Evolutionary conservation across 1,284 basidiomycete genomes (phyloP), one percentile per base, ranked within the genome.

Genomic region (Cryptococcus sp.): DNA sequence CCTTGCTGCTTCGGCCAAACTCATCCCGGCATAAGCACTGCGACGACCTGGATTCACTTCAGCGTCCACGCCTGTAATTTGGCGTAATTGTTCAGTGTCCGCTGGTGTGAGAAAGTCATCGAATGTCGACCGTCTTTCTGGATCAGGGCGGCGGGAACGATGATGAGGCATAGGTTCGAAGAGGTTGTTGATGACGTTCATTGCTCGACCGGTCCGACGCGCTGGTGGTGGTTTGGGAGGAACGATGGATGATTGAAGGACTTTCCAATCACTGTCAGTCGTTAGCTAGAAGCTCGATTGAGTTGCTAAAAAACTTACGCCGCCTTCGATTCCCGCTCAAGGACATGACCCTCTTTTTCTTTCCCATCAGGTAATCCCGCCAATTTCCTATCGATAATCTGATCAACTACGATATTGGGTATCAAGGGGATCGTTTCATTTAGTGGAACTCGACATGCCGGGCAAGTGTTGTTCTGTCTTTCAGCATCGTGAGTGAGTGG

Each of bases 361-460:
- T 37, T 16, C 7, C 54, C 48, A 13, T 65, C 62, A 9, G 52
- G 46, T 1, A 69, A 53, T 28, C 42, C 46, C 1, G 46, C 52
- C 2, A 69, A 50, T 42, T 69, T 69, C 9, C 63, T 57, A 2
- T 67, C 65, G 28, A 67, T 64, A 32, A 69, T 64, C 43, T 69
- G 67, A 48, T 69, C 67, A 14, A 69, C 57, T 7, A 64, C 50
- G 45, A 67, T 67, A 40, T 67, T 69, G 0, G 67, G 65, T 34
- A 69, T 54, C 34, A 64, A 56, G 2, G 60, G 61, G 2, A 50
- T 57, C 4, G 45, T n/a, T 2, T 51, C 46, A 14, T 48, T 28
- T 2, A 69, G 46, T 24, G 56, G 49, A 7, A 59, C 54, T 9
- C 67, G 59, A 40, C 67, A 69, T 39, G 64, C 61, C 16, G 67